These are phyloP conservation scores for Brachypodium distachyon DNA, from an alignment of 202 grass and related monocot species.

Conservation along the genomic window DNA sequence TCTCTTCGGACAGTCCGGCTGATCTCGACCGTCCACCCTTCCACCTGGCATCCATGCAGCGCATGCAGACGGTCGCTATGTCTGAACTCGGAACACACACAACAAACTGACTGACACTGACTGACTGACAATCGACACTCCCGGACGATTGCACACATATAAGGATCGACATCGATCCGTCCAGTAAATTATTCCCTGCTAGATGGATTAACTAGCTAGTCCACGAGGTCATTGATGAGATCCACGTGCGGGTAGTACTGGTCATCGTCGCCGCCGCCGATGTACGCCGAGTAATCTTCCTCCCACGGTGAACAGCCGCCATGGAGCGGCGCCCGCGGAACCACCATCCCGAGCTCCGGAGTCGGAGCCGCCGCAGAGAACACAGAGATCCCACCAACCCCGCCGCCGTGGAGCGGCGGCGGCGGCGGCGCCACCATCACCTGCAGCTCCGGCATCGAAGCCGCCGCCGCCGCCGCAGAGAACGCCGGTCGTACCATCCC, in stretches of 20 bases:
- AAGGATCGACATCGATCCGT: neutral
- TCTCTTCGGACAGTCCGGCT: neutral
- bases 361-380: too few species aligned
- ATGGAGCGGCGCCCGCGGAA: neutral
- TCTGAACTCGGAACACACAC: neutral
- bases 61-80: neutral
- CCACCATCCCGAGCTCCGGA: too few species aligned
- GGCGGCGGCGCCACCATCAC: too few species aligned
- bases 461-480: too few species aligned
- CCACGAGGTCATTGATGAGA: constrained; percentile 21
- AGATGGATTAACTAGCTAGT: neutral
- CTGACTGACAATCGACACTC: neutral
- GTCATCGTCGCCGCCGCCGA: too few species aligned
- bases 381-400: too few species aligned
- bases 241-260: constrained; percentile 7
- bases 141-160: too few species aligned
- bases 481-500: too few species aligned
- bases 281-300: neutral
- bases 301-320: neutral
- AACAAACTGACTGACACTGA: too few species aligned
- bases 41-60: neutral
- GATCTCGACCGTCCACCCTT: neutral
- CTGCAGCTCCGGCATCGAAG: too few species aligned
- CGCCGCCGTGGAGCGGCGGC: too few species aligned
- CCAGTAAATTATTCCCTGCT: neutral